Evolutionary conservation across 257 asterid species (phyloP).

Genomic region (Nicotiana tabacum): DNA sequence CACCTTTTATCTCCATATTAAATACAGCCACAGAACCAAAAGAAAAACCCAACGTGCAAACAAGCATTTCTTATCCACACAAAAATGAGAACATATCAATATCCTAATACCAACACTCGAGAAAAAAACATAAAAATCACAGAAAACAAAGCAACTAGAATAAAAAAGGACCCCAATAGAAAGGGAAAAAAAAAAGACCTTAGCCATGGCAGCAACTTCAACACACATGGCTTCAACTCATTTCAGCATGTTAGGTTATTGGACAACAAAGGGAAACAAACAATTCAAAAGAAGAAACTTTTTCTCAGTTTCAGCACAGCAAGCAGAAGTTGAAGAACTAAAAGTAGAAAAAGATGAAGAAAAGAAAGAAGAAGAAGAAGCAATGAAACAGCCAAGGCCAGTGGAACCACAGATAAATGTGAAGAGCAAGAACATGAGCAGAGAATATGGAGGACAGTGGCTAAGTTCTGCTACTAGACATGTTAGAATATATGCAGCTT

Average conservation of each 20-base stretch:
- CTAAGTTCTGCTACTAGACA: slow-evolving; percentile 79
- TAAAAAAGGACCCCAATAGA: background rate
- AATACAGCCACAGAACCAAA: background rate
- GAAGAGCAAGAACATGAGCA: slow-evolving; percentile 61
- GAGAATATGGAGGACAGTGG: slow-evolving; percentile 85
- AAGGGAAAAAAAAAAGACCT: background rate
- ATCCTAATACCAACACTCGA: background rate
- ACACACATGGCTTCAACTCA: slow-evolving; percentile 46
- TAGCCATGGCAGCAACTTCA: slow-evolving; percentile 63
- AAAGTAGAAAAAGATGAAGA: slow-evolving; percentile 20
- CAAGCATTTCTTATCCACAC: slow-evolving; percentile 8
- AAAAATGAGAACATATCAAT: background rate
- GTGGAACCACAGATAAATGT: slow-evolving; percentile 57
- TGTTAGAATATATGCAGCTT: slow-evolving; percentile 77
- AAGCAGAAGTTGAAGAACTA: slow-evolving; percentile 33
- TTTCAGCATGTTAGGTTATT: slow-evolving; percentile 42
- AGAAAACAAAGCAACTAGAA: background rate
- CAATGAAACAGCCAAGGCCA: slow-evolving; percentile 40
- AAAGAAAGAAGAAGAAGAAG: background rate
- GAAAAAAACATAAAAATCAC: background rate
- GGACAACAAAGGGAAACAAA: slow-evolving; percentile 25
- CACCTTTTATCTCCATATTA: background rate
- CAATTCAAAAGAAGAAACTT: slow-evolving; percentile 22
- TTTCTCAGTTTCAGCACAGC: slow-evolving; percentile 45
- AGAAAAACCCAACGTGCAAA: background rate